Evolutionary conservation across 2,329 filamentous ascomycete genomes (phyloP).

Genomic region (Cytospora chrysosperma): DNA sequence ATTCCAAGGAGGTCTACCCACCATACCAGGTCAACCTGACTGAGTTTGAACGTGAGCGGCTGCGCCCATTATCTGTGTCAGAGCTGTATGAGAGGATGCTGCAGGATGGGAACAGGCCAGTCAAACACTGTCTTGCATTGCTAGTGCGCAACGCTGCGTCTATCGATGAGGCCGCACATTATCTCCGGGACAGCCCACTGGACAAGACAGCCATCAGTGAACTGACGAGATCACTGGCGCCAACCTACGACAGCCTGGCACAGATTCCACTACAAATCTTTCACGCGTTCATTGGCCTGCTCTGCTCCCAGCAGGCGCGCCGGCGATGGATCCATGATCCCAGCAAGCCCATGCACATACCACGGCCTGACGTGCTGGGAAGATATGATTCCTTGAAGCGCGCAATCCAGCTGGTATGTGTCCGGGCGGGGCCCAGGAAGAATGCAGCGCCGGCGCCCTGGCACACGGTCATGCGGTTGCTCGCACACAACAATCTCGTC

Average conservation of each 20-base stretch:
- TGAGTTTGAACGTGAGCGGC: slow-evolving; percentile 63
- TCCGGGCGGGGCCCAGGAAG: slow-evolving; percentile 29
- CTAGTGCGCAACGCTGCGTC: slow-evolving; percentile 54
- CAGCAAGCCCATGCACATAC: background rate
- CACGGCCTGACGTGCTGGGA: background rate
- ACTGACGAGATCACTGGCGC: slow-evolving; percentile 25
- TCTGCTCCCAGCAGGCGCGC: slow-evolving; percentile 35
- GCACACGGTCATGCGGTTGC: slow-evolving; percentile 41
- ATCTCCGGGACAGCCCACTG: slow-evolving; percentile 47
- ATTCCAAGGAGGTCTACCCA: slow-evolving; percentile 54
- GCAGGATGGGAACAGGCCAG: slow-evolving; percentile 46
- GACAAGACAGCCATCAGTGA: slow-evolving; percentile 21
- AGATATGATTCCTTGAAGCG: slow-evolving; percentile 30
- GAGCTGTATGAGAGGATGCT: slow-evolving; percentile 62
- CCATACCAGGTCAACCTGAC: slow-evolving; percentile 58
- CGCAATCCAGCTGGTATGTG: slow-evolving; percentile 36
- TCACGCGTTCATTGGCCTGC: slow-evolving; percentile 50
- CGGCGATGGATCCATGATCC: slow-evolving; percentile 12
- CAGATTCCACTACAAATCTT: slow-evolving; percentile 41
- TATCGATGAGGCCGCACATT: slow-evolving; percentile 46
- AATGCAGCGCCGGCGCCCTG: slow-evolving; percentile 35
- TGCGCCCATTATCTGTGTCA: slow-evolving; percentile 57
- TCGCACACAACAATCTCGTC: slow-evolving; percentile 38
- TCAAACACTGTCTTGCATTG: slow-evolving; percentile 50
- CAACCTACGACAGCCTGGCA: slow-evolving; percentile 28